Conservation (phyloP, 2,329 filamentous ascomycete species). For the Alternaria sp. region DNA sequence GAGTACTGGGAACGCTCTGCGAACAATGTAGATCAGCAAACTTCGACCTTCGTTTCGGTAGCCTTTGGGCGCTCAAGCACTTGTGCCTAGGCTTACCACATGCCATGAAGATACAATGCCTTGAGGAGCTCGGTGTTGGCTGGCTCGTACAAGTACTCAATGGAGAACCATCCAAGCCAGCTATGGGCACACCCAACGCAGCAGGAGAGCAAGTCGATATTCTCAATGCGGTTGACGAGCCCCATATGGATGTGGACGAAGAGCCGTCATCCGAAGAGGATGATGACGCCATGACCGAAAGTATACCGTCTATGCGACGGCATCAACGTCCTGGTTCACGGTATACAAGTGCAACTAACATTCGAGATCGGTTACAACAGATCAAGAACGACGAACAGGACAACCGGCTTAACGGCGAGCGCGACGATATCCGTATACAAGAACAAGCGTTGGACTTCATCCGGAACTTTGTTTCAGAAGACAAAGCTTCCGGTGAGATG, state of each 20-base stretch:
- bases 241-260: slow-evolving; percentile 51
- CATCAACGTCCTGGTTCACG: slow-evolving; percentile 46
- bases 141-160: slow-evolving; percentile 84
- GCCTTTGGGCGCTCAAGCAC: slow-evolving; percentile 93
- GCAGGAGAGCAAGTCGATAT: slow-evolving; percentile 66
- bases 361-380: slow-evolving; percentile 51
- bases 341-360: slow-evolving; percentile 44
- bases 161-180: slow-evolving; percentile 56
- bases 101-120: slow-evolving; percentile 75
- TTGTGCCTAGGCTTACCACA: slow-evolving; percentile 75
- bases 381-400: slow-evolving; percentile 71
- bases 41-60: slow-evolving; percentile 79
- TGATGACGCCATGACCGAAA: slow-evolving; percentile 56
- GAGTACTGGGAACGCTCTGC: slow-evolving; percentile 78
- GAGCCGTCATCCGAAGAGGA: slow-evolving; percentile 49
- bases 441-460: slow-evolving; percentile 91
- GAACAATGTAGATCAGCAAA: slow-evolving; percentile 83
- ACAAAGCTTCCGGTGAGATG: slow-evolving; percentile 66
- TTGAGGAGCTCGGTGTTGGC: slow-evolving; percentile 76
- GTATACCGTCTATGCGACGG: slow-evolving; percentile 47
- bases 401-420: slow-evolving; percentile 69
- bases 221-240: slow-evolving; percentile 59
- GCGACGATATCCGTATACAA: slow-evolving; percentile 84
- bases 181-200: slow-evolving; percentile 64
- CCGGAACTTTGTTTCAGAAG: slow-evolving; percentile 81